Base-by-base conservation (phyloP, 306 rosid genomes). In the Crotalaria pallida region DNA sequence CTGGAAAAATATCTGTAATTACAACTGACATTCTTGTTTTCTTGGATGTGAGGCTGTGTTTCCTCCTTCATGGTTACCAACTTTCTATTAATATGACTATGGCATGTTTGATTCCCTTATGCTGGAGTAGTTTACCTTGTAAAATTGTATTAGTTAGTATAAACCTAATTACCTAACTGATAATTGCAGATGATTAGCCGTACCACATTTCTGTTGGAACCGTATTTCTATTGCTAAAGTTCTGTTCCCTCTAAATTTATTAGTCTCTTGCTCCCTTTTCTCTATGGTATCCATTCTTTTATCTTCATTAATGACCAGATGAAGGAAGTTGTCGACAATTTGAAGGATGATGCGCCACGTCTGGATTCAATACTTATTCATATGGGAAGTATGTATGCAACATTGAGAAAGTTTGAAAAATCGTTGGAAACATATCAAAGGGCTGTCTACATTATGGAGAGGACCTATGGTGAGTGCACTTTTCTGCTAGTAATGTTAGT, bases 381-480 rank as follows among this genome's bases (percentile, higher is more conserved):
- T 80, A 91, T 94, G 97, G 97, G 97, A 65, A 88, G 95, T 69
- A 85, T 94, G 96, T 90, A 78, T 79, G 83, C 85, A 24, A 73
- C 84, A 47, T 80, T 94, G 80, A 82, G 78, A 58, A 83, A 84
- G 76, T 81, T 85, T 80, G 87, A 85, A 43, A 86, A 87, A 59
- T 88, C 97, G 10, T 15, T 84, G 61, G 69, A 75, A 52, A 51
- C 72, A 10, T 88, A 94, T 83, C 81, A 79, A 82, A 88, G 96
- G 82, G 87, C 97, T 60, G 71, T 88, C 77, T 50, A 62, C 79
- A 87, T 85, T 77, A 81, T 85, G 82, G 89, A 90, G 84, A 78
- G 58, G 38, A 85, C 73, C 62, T 81, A 73, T 23, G 96, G 98
- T 94, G 78, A 51, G 81, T 56, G 75, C 50, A 71, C 11, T 41